Conservation (phyloP, 257 asterid genomes). For the Verbascum thapsus region DNA sequence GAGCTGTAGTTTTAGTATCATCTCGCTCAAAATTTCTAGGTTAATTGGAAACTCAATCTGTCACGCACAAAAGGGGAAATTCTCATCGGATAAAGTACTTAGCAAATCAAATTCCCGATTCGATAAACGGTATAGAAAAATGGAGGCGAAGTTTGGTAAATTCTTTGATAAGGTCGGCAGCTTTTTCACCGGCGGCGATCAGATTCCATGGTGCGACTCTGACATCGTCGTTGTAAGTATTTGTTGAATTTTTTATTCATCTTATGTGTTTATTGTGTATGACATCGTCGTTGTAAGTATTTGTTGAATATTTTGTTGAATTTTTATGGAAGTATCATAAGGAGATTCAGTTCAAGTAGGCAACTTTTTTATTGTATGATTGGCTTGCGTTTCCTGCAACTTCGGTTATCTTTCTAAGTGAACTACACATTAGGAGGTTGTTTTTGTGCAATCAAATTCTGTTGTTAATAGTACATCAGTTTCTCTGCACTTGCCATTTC, state of each 20-base stretch:
- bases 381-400: background rate
- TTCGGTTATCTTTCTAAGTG: constrained; percentile 3
- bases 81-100: background rate
- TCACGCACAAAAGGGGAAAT: background rate
- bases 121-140: constrained; percentile 17
- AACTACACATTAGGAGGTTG: background rate
- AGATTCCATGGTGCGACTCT: constrained; percentile 79
- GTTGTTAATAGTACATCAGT: background rate
- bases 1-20: too few relatives aligned
- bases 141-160: constrained; percentile 67
- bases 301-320: background rate
- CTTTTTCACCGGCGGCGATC: constrained; percentile 76
- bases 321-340: background rate
- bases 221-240: constrained; percentile 65
- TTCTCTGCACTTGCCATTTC: constrained; percentile 16
- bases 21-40: too few relatives aligned
- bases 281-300: constrained; percentile 65
- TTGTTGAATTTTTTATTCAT: background rate
- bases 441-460: constrained; percentile 1
- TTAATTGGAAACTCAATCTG: background rate
- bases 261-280: too few relatives aligned
- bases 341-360: background rate
- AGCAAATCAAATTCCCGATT: background rate
- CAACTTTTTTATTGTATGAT: background rate
- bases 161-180: constrained; percentile 66